Base-by-base conservation (phyloP, 2,329 filamentous ascomycete genomes). In the Paracorniculantispora psalliotae region DNA sequence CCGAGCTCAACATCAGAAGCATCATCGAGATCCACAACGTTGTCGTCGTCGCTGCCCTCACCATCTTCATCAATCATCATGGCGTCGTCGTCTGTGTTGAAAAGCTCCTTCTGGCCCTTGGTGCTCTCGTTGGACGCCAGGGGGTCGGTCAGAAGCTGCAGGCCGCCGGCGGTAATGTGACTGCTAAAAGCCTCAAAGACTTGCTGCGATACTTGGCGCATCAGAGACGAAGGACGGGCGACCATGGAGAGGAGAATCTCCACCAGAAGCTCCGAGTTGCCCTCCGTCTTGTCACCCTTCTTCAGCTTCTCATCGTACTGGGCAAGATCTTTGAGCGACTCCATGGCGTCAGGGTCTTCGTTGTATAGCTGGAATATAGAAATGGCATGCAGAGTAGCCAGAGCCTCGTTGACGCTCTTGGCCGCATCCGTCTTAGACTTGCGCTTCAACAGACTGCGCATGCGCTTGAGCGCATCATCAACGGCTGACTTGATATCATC, bases 161-260 rank as follows among this genome's bases (percentile, higher is more conserved):
- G 74, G 0, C 90, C 90, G 59, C 88, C 84, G 5, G 81, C 78
- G 1, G 88, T 91, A 61, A 97, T 82, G 57, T 90, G 84, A 15
- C 83, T 76, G 3, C 90, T 88, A 70, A 96, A 96, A 1, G 88
- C 86, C 25, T 87, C 83, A 69, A 97, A 97, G 0, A 96, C 92
- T 67, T 94, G 89, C 69, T 93, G 87, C 6, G 91, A 91, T 56
- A 96, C 87, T 66, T 92, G 91, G 30, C 91, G 85, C 77, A 96
- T 90, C 54, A 97, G 78, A 10, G 87, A 85, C 1, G 92, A 96
- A 3, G 88, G 90, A 62, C 91, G 91, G 0, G 92, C 90, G 2
- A 96, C 84, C 75, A 97, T 91, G 55, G 91, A 90, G n/a, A 97
- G 79, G 8, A 99, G 74, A 54, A 97, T 89, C 68, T 97, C 94